Evolutionary conservation across 345 rosid genomes (phyloP).

Genomic region (Lagerstroemia speciosa): DNA sequence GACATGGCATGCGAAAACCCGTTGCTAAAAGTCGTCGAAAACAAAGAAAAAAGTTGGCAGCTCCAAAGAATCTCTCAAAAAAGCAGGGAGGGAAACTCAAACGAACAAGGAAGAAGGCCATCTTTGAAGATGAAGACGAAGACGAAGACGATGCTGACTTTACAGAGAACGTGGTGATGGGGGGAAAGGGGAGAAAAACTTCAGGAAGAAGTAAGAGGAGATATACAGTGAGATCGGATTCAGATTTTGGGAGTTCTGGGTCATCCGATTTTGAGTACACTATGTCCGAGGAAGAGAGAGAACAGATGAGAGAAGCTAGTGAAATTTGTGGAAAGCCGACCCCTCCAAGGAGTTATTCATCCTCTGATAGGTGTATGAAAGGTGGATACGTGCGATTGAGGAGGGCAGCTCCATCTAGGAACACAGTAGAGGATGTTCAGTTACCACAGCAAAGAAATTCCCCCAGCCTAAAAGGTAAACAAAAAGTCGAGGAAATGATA

Average conservation of each 20-base stretch:
- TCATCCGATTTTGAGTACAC: constrained; percentile 73
- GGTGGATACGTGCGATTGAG: constrained; percentile 38
- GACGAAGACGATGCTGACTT: constrained; percentile 41
- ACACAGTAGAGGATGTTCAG: constrained; percentile 32
- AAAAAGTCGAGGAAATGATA: constrained; percentile 57
- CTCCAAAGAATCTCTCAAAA: constrained; percentile 25
- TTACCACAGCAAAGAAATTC: constrained; percentile 32
- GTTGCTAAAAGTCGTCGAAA: constrained; percentile 27
- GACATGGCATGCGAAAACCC: constrained; percentile 22
- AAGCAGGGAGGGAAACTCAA: constrained; percentile 36
- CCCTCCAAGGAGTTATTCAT: constrained; percentile 30
- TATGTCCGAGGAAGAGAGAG: constrained; percentile 94
- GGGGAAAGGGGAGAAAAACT: constrained; percentile 35
- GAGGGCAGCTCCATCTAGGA: constrained; percentile 39
- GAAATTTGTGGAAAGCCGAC: constrained; percentile 29
- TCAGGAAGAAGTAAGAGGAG: constrained; percentile 34
- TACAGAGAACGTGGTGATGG: constrained; percentile 24
- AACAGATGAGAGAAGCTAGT: constrained; percentile 72
- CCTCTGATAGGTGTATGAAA: constrained; percentile 35
- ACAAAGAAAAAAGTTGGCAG: constrained; percentile 35
- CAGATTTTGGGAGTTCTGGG: constrained; percentile 50
- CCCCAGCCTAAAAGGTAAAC: constrained; percentile 51
- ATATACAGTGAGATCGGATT: constrained; percentile 48
- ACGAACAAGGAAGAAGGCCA: constrained; percentile 38
- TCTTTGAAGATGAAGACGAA: constrained; percentile 11